Evolutionary conservation across 2,329 filamentous ascomycete genomes (phyloP), one percentile per base, ranked within the genome.

Genomic region (Alternaria dauci): DNA sequence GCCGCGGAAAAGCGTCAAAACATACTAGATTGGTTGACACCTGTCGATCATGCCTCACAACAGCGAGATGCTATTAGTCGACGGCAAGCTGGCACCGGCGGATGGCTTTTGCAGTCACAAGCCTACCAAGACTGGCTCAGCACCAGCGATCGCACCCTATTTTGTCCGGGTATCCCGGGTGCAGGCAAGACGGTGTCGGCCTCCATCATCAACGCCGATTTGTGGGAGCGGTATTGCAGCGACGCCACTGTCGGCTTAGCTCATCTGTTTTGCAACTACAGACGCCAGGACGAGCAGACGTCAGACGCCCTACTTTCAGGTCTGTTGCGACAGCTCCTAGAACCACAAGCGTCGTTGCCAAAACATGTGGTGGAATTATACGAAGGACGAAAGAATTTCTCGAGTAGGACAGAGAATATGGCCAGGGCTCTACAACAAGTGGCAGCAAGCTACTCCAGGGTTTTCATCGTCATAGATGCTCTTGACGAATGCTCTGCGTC

Each of bases 361-460:
- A 36, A 8, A 16, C 6, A 14, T 16, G 14, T 34, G 5, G 32
- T 6, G 3, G 32, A 34, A 6, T 8, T 34, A 0, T 34, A 34
- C 32, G 32, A 0, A 4, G 14, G 12, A 7, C 32, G 14, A 34
- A 14, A 8, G 32, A 14, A 14, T 3, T 14, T 1, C 14, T 16
- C 32, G 2, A 12, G 14, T 2, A 0, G 6, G 32, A 16, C 5
- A 14, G 32, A 36, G 0, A 12, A 12, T 14, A 36, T 0, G 0
- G 1, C 32, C 4, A 36, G 2, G 5, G 12, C 14, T 16, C 32
- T 36, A 36, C 32, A 36, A 3, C 12, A 7, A 6, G 32, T 36
- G 2, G 2, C 14, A 36, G 12, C 32, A 1, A 16, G 0, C 1
- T 16, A 36, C 32, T 36, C 32, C 2, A 14, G 32, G 14, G 32